Base-by-base conservation (phyloP, 257 asterid genomes). In the Vinca minor region DNA sequence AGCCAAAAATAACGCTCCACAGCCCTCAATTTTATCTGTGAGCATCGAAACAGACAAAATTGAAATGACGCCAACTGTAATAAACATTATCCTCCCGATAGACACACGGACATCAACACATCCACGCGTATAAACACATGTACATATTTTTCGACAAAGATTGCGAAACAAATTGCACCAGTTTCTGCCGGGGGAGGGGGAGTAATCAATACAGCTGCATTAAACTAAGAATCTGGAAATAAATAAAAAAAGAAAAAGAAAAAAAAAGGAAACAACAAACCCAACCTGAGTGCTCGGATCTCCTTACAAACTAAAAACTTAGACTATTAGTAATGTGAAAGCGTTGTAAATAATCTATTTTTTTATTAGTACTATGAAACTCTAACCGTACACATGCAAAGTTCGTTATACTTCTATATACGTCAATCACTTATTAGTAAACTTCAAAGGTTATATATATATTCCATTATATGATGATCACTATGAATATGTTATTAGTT, bases 261-360 rank as follows among this genome's bases (percentile, higher is more conserved):
- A 5, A 23, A 5, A 3, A 36, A 48, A 32, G 11, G 12, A 23
- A 52, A 26, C 14, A 20, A 52, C 13, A 29, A 41, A 14, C 55
- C 25, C n/a, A 13, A n/a, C n/a, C n/a, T n/a, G n/a, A 34, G 31
- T 52, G 17, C 20, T 44, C 20, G 42, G 63, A 69, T 62, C 73
- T 41, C 73, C 63, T n/a, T n/a, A n/a, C n/a, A n/a, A n/a, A n/a
- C n/a, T n/a, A n/a, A n/a, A n/a, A n/a, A n/a, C n/a, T n/a, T n/a
- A n/a, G n/a, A n/a, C n/a, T n/a, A n/a, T n/a, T n/a, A n/a, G n/a
- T n/a, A n/a, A n/a, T n/a, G n/a, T n/a, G n/a, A n/a, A n/a, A n/a
- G n/a, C n/a, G n/a, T n/a, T n/a, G n/a, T n/a, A n/a, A n/a, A n/a
- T n/a, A n/a, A n/a, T n/a, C n/a, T n/a, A n/a, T n/a, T n/a, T n/a